Base-by-base conservation (phyloP, 768 basidiomycete species). In the Auriscalpium vulgare region DNA sequence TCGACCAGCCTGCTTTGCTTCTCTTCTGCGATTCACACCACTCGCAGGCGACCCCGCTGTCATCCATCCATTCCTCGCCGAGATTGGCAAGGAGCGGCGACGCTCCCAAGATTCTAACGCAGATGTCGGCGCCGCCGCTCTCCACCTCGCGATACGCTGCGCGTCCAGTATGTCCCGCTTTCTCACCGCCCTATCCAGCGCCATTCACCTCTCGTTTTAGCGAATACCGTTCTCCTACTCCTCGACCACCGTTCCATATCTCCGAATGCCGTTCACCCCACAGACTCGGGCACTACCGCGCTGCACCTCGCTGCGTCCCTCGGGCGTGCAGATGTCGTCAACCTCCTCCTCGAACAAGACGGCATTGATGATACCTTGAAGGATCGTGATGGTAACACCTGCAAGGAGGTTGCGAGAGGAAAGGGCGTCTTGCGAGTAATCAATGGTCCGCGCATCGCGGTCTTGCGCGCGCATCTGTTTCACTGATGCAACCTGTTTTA, bases 131-230 rank as follows among this genome's bases (percentile, higher is more conserved):
- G 85, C 88, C 6, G 84, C 87, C 3, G 87, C 87, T 0, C 71
- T 92, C 8, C 89, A 92, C 68, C 79, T 92, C 2, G 89, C 88
- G 10, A 82, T 92, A n/a, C 80, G 87, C 45, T 91, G 90, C 67
- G 88, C 81, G 56, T 84, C 84, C 10, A 78, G 87, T 88, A 62
- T 21, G 82, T 47, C 45, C 72, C n/a, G 8, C 47, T 44, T 4
- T 40, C 17, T 51, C 14, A 44, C 21, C 49, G 8, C 13, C 7
- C 37, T 40, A 16, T n/a, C 48, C 9, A 29, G 14, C 21, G 13
- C 36, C 13, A n/a, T 37, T 14, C n/a, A 37, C 37, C 59, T 45
- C 19, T 60, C 19, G 4, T 58, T n/a, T 8, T 56, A 88, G 87
- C 70, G 44, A 80, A 85, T 47, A 92, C 88, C 0, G 77, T 91